phyloP scores from a whole-genome alignment of 2,329 filamentous ascomycete genomes.

The Pezicula rhizophila region DNA sequence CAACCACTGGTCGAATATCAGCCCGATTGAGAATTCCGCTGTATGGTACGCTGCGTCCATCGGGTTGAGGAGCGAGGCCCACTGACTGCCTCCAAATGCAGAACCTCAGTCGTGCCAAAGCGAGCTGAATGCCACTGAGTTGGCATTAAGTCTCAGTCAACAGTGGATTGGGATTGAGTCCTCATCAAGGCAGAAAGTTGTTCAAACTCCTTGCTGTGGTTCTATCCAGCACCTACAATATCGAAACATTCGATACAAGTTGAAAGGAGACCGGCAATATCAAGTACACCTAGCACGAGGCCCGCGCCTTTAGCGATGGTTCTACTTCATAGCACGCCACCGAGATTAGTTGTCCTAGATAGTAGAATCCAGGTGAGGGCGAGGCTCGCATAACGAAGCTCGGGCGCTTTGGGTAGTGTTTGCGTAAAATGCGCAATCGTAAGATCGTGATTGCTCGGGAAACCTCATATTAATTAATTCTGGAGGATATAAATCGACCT shows the following conservation, averaged over 20 bases:
- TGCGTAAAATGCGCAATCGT: too few relatives aligned
- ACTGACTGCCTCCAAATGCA: conserved; percentile 12
- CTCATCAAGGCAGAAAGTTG: conserved; percentile 12
- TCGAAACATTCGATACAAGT: conserved; percentile 23
- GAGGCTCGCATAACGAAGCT: too few relatives aligned
- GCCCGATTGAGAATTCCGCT: conserved; percentile 7
- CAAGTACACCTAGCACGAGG: conserved; percentile 15
- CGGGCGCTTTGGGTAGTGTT: too few relatives aligned
- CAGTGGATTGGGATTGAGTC: neutral
- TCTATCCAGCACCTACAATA: conserved; percentile 16
- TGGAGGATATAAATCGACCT: too few relatives aligned
- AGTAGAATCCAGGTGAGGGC: too few relatives aligned
- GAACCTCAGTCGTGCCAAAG: conserved; percentile 5
- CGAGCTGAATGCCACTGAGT: conserved; percentile 3
- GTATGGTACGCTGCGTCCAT: conserved; percentile 3
- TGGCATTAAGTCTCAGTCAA: neutral
- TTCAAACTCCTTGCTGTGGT: conserved; percentile 21
- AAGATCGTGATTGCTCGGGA: too few relatives aligned
- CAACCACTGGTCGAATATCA: conserved; percentile 2
- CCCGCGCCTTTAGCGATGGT: conserved; percentile 6
- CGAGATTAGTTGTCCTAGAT: neutral
- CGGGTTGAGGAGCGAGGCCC: conserved; percentile 3
- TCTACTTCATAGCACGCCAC: neutral
- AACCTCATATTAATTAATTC: too few relatives aligned
- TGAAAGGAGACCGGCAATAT: conserved; percentile 19